Evolutionary conservation across 106 monocot genomes (phyloP).

Genomic region (Dioscorea dumetorum): DNA sequence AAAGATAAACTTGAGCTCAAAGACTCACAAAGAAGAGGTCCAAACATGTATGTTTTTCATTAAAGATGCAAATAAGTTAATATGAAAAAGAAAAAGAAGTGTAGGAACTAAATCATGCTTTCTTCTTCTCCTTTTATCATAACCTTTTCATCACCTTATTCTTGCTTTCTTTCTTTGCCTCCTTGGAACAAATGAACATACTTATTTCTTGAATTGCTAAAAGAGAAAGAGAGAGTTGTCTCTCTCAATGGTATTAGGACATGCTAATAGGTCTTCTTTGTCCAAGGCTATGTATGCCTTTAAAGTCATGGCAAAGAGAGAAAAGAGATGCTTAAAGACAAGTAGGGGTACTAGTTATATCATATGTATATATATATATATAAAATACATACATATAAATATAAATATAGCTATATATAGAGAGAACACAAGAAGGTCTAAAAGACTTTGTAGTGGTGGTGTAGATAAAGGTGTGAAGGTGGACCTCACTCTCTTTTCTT

Average conservation of each 20-base stretch:
- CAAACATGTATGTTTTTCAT: background rate
- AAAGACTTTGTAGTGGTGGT: background rate
- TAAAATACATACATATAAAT: background rate
- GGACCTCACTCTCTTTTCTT: background rate
- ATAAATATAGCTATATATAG: background rate
- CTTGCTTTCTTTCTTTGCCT: background rate
- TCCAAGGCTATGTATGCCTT: background rate
- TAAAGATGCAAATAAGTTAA: too few species aligned
- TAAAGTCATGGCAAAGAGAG: constrained; percentile 1
- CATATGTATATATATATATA: background rate
- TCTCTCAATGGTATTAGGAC: background rate
- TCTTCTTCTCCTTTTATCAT: too few species aligned
- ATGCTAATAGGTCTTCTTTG: background rate
- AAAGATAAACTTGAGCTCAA: background rate
- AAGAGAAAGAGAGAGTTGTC: background rate
- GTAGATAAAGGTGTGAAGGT: too few species aligned
- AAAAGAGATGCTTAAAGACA: background rate
- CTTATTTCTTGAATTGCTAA: background rate
- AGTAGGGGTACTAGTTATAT: background rate
- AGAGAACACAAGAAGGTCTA: too few species aligned
- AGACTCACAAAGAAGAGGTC: too few species aligned
- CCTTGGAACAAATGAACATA: background rate
- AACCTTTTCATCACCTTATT: too few species aligned
- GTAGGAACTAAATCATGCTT: too few species aligned
- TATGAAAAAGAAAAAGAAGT: too few species aligned